Evolutionary conservation across 495 filamentous ascomycete genomes (phyloP).

Genomic region (Letharia lupina): DNA sequence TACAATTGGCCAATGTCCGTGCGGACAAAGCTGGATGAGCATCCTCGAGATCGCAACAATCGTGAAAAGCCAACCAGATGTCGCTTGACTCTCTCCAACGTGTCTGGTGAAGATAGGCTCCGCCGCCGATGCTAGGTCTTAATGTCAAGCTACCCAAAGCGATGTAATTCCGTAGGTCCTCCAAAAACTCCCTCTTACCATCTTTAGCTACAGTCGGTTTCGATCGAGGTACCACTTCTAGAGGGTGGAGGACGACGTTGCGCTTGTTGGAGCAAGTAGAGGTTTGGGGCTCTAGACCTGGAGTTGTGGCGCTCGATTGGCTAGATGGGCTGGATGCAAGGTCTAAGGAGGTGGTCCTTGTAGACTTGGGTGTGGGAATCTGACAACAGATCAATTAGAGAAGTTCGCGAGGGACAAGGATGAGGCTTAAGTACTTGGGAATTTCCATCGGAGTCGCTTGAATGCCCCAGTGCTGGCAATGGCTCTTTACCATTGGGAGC

Average conservation of each 20-base stretch:
- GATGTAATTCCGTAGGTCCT: conserved; percentile 2
- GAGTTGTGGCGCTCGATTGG: conserved; percentile 5
- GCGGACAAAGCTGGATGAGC: conserved; percentile 5
- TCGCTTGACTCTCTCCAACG: conserved; percentile 13
- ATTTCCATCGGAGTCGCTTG: background rate
- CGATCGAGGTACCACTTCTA: background rate
- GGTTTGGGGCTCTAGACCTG: background rate
- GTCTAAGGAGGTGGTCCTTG: background rate
- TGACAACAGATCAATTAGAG: too few relatives aligned
- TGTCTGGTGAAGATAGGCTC: conserved; percentile 1
- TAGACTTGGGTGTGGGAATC: too few relatives aligned
- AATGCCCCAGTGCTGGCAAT: background rate
- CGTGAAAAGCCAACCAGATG: conserved; percentile 12
- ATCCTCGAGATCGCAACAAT: conserved; percentile 5
- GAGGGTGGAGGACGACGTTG: background rate
- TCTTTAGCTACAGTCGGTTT: background rate
- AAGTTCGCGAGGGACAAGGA: too few relatives aligned
- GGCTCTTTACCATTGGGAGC: background rate
- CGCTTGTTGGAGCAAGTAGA: background rate
- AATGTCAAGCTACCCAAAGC: background rate
- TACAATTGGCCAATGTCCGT: conserved; percentile 6
- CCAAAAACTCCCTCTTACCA: background rate
- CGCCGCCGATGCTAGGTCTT: background rate
- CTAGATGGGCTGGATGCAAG: background rate
- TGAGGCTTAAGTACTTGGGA: background rate